Evolutionary conservation across 2,329 filamentous ascomycete species (phyloP), one percentile per base, ranked within the genome.

Genomic region (Neofusicoccum ribis): DNA sequence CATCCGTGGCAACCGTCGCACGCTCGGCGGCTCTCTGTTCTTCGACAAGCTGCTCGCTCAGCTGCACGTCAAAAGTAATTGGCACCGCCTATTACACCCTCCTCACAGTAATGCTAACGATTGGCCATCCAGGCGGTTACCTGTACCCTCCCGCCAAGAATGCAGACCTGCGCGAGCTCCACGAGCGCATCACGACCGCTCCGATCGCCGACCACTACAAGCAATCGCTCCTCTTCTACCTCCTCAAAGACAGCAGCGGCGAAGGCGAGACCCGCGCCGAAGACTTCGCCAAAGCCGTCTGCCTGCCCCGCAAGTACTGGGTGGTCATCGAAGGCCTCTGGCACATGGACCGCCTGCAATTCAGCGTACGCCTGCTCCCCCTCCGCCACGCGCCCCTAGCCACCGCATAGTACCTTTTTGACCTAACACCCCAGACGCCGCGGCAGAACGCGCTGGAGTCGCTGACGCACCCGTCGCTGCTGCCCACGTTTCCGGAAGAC

Each of bases 251-350:
- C 75, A 86, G 89, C 44, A 77, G 79, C 12, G 73, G 80, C 34
- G 69, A 71, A 9, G 71, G 75, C 52, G 81, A 84, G 60, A 81
- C 83, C 3, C 77, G 83, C 17, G 82, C 88, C 1, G 82, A 83
- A 20, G 67, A 74, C 1, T 92, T 94, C 70, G 87, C 88, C 15
- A 77, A 79, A 47, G 79, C 80, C 27, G 88, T 87, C 5, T 88
- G 89, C 68, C 83, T 96, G 60, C 91, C 92, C 1, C 83, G 84
- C 64, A 91, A 89, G 69, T 96, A 94, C 76, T 87, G 89, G 76
- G 87, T 91, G 51, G 91, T 93, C 71, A 92, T 95, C 79, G 88
- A 90, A 70, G 92, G 92, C 0, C 79, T 96, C 9, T 96, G 92
- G 91, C 83, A 90, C 71, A 82, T 96, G 75, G 92, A 96, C 73